Base-by-base conservation (phyloP, 495 filamentous ascomycete genomes). In the Penicillium riverlandense region DNA sequence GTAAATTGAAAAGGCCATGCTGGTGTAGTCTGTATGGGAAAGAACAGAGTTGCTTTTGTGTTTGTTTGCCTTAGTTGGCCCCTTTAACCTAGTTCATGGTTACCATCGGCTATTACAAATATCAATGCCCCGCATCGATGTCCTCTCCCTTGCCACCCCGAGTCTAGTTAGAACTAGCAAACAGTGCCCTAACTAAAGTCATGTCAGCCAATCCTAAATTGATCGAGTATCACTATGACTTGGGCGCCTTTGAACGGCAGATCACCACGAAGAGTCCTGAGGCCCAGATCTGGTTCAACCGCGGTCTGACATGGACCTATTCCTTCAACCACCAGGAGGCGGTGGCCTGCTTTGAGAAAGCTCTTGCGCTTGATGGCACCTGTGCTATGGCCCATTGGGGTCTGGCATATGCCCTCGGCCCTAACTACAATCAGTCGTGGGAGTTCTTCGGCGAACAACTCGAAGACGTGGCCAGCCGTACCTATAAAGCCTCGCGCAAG, bases 381-480 rank as follows among this genome's bases (percentile, higher is more conserved):
- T 83, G 76, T 54, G 70, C 72, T 8, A 77, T 85, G 57, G 81
- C 81, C 12, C 75, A 80, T 44, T 86, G 83, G 83, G 83, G 82
- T 0, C 53, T 83, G 2, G 80, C 83, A 0, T 85, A 76, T 53
- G 56, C 75, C 8, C 52, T 80, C 0, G 83, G 83, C 5, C 81
- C 83, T 5, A 84, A 86, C 49, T 86, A 86, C 58, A 85, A 86
- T 53, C 83, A 84, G 56, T 74, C 82, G 0, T 86, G 82, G 83
- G 68, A 74, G 0, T 84, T 84, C 47, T 79, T 83, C 42, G 55
- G 63, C 10, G 45, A 58, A 2, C 77, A 84, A 22, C 50, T 79
- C 4, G 48, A 64, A 8, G 30, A 43, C 0, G 71, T 59, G 4
- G 56, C 80, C 22, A 47, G 55, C 11, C 55, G 65, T 33, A 73